Evolutionary conservation across 2,329 filamentous ascomycete genomes (phyloP).

Genomic region (Ophiobolus disseminans): DNA sequence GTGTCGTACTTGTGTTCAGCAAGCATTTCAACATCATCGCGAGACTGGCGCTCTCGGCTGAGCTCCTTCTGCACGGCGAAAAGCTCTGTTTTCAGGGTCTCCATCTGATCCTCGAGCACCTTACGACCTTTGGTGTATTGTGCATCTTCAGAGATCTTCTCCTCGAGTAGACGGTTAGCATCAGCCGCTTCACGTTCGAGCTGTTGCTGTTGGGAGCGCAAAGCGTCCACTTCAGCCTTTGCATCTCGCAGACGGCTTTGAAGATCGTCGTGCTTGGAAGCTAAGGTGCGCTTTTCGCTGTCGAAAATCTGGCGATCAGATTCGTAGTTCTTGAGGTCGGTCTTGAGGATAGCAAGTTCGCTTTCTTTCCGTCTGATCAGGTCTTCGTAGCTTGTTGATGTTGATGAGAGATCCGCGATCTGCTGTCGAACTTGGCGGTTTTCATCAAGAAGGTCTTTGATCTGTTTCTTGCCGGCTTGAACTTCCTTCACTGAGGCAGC

Average conservation of each 20-base stretch:
- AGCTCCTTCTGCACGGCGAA: constrained; percentile 87
- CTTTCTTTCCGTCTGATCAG: constrained; percentile 93
- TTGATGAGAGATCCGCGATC: constrained; percentile 84
- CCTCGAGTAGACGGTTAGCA: constrained; percentile 83
- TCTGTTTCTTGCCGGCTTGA: constrained; percentile 72
- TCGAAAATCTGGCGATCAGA: constrained; percentile 80
- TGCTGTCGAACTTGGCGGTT: constrained; percentile 84
- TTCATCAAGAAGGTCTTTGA: constrained; percentile 79
- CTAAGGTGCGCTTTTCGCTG: constrained; percentile 75
- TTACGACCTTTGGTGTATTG: constrained; percentile 81
- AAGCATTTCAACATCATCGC: constrained; percentile 90
- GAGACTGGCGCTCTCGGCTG: constrained; percentile 88
- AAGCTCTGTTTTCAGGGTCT: constrained; percentile 83
- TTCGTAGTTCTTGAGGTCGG: constrained; percentile 83
- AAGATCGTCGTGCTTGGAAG: constrained; percentile 79
- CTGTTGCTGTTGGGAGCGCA: constrained; percentile 82
- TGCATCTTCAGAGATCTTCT: constrained; percentile 86
- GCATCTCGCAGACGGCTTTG: constrained; percentile 79
- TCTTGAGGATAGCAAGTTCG: constrained; percentile 83
- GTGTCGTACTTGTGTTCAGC: constrained; percentile 86
- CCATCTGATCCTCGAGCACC: constrained; percentile 84
- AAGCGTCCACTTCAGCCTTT: constrained; percentile 85
- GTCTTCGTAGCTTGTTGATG: constrained; percentile 94
- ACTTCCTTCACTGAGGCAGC: constrained; percentile 80
- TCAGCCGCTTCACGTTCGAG: constrained; percentile 89